Evolutionary conservation across 768 basidiomycete genomes (phyloP), one percentile per base, ranked within the genome.

Genomic region (Pulveroboletus sp.): DNA sequence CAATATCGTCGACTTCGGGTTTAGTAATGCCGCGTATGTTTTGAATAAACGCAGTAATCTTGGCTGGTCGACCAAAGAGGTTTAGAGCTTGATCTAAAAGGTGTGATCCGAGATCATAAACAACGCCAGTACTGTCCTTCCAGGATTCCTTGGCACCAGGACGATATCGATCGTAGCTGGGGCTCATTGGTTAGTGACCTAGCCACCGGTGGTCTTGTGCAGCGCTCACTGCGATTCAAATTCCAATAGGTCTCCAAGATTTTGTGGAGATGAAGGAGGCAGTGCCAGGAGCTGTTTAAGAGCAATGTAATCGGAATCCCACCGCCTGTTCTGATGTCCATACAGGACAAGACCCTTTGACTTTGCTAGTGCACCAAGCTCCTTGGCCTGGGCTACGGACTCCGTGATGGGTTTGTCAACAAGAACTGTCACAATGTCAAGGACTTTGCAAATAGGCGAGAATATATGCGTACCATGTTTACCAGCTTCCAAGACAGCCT

Each of bases 21-120:
- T 21, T 21, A 21, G 21, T 21, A 21, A 21, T 3, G 21, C 21
- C 3, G 21, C 88, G 76, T 33, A 82, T 67, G 62, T 91, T 91
- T 3, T 21, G 21, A 21, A 21, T 21, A 3, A 21, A 21, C 21
- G 21, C 21, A 21, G 21, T 21, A 21, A 21, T 21, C 21, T 21
- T 21, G 21, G 21, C 21, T 21, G 21, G 21, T 21, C 3, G 21
- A 21, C 60, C 92, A 60, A 93, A 93, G 37, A 93, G 75, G 9
- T 73, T 72, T 28, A 92, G 70, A 6, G 74, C 65, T 93, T 8
- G 85, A 70, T 5, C 87, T 90, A 21, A 93, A 75, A 6, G 74
- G 65, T 93, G 89, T 8, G 85, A 70, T 5, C 87, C 90, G 18
- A 93, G 75, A 64, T 93, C 89, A 64, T 82, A 93, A 3, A 82